Base-by-base conservation (phyloP, 2,329 filamentous ascomycete genomes). In the Alternaria postmessia region DNA sequence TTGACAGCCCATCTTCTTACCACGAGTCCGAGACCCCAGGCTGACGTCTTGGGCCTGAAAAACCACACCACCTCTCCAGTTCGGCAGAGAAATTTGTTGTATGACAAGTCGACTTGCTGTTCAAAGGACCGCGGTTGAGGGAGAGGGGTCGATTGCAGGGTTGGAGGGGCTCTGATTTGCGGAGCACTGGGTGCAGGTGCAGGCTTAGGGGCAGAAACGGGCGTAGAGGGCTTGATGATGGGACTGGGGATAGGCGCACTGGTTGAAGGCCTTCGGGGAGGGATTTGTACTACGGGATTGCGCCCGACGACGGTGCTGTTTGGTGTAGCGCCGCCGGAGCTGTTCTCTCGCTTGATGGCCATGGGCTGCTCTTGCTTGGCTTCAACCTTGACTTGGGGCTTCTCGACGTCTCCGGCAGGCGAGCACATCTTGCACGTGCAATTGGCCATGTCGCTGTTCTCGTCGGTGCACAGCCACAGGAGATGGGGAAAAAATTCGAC, bases 401-500 rank as follows among this genome's bases (percentile, higher is more conserved):
- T 76, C 52, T 80, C 74, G 28, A 74, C 76, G 39, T 86, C 81
- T 5, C 60, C 60, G 82, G 68, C 59, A 2, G 85, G 85, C 14
- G 81, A 84, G 74, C 86, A 88, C 51, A 87, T 78, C 71, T 85
- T 86, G 78, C 86, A 88, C 18, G 79, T 78, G 75, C 86, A 88
- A 66, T 88, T 87, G 61, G 82, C 79, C 47, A 78, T 79, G 63
- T 88, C 84, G 43, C 81, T 83, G 36, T 77, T 79, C 60, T 82
- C 80, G 64, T 88, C 86, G 20, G 82, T 84, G 47, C 77, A 78
- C 2, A 88, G 81, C 85, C 86, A 87, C 2, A 87, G 72, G 3
- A 88, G 75, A 70, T 88, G 86, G 3, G 84, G 85, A 62, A 87
- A 86, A 77, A 88, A 88, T 63, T 88, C 86, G 52, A 81, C 81